These are phyloP conservation scores for Cladosporium sp. DNA, from an alignment of 2,329 filamentous ascomycete genomes.

Conservation along the genomic window DNA sequence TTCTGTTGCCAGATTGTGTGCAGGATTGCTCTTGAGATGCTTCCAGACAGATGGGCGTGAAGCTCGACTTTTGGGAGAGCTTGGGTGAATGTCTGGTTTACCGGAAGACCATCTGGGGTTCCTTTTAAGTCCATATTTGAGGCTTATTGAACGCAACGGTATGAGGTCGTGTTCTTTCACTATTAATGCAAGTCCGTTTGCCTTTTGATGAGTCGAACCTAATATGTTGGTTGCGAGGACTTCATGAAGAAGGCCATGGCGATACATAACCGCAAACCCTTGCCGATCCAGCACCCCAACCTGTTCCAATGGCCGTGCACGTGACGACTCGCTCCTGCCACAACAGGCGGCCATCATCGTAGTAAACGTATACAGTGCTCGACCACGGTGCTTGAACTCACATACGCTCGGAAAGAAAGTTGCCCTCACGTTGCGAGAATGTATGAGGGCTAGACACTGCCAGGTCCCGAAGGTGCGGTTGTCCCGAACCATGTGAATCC, in stretches of 20 bases:
- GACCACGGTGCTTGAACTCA: background rate
- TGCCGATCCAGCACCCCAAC: background rate
- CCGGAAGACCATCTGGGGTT: background rate
- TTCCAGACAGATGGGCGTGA: constrained; percentile 78
- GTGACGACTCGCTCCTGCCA: background rate
- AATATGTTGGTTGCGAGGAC: background rate
- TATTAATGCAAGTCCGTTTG: background rate
- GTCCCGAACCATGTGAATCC: background rate
- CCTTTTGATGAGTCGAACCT: background rate
- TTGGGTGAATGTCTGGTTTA: constrained; percentile 33
- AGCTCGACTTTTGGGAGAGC: constrained; percentile 56
- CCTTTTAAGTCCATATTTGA: background rate
- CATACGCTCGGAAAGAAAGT: background rate
- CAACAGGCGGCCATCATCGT: background rate
- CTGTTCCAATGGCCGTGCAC: background rate
- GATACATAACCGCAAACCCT: background rate
- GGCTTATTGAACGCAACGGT: background rate
- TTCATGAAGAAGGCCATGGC: background rate
- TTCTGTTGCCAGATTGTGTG: constrained; percentile 72
- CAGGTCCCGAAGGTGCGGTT: background rate
- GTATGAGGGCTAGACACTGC: background rate
- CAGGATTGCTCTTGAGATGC: constrained; percentile 70
- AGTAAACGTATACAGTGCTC: background rate
- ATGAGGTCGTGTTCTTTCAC: background rate
- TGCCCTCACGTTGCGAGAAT: background rate